A percentile compares a stretch with the other conserved stretches of the same genome.
Evolutionary conservation across 2,329 filamentous ascomycete genomes (phyloP).

Genomic region (Monosporascus cannonballus): DNA sequence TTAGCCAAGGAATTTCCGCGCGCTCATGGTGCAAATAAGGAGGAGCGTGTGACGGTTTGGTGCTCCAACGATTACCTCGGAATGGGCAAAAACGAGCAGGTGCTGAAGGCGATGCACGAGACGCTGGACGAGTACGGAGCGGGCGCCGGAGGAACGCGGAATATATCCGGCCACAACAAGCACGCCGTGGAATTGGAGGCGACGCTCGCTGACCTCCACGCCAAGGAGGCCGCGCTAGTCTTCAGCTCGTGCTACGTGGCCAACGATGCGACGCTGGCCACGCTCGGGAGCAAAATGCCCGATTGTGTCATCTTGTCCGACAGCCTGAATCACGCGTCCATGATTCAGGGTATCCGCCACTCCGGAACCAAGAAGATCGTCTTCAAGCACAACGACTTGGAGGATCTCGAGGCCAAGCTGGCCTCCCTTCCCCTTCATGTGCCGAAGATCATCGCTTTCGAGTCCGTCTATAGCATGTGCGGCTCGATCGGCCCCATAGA

Average conservation of each 20-base stretch:
- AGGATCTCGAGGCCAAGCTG: constrained; percentile 85
- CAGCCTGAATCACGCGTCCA: constrained; percentile 94
- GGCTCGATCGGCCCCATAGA: constrained; percentile 94
- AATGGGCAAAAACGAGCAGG: constrained; percentile 87
- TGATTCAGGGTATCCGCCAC: constrained; percentile 98
- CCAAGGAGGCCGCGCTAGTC: constrained; percentile 86
- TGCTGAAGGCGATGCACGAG: constrained; percentile 87
- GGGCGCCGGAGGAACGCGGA: constrained; percentile 89
- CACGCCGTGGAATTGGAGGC: constrained; percentile 82
- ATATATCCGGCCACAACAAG: constrained; percentile 96
- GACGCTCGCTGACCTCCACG: constrained; percentile 79
- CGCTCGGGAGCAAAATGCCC: constrained; percentile 91
- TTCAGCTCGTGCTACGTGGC: constrained; percentile 98
- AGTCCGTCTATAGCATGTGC: constrained; percentile 99
- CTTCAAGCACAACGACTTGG: constrained; percentile 97
- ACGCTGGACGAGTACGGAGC: constrained; percentile 93
- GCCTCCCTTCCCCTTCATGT: constrained; percentile 77
- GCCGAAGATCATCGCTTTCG: constrained; percentile 97
- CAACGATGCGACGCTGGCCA: constrained; percentile 94
- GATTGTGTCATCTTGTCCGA: constrained; percentile 98
- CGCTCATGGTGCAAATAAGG: constrained; percentile 78
- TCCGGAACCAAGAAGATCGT: constrained; percentile 96
- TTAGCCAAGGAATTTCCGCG: constrained; percentile 93
- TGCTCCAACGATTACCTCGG: constrained; percentile 99
- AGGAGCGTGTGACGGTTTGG: constrained; percentile 93